Percentiles rank a stretch among this genome's conserved stretches.
These are phyloP conservation scores for Tricholoma terreum DNA, from an alignment of 768 basidiomycete species.

Conservation along the genomic window DNA sequence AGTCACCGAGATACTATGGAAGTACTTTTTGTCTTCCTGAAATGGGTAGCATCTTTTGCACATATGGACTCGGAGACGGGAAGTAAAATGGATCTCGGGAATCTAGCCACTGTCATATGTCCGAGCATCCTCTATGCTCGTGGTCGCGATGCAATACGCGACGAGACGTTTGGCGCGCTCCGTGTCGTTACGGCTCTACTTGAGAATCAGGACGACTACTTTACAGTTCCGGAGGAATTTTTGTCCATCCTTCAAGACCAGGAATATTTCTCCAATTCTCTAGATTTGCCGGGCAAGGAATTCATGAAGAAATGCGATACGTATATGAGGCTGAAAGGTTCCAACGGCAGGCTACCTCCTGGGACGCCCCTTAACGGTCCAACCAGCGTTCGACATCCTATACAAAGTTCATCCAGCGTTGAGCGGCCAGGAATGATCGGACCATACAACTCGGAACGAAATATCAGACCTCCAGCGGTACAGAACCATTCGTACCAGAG, in stretches of 20 bases:
- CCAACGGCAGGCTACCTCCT: slow-evolving; percentile 50
- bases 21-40: slow-evolving; percentile 95
- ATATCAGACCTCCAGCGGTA: slow-evolving; percentile 39
- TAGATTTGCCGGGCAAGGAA: slow-evolving; percentile 92
- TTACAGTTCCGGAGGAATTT: slow-evolving; percentile 91
- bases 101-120: slow-evolving; percentile 94
- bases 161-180: slow-evolving; percentile 91
- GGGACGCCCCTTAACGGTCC: slow-evolving; percentile 34
- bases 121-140: slow-evolving; percentile 96
- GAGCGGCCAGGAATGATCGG: slow-evolving; percentile 47
- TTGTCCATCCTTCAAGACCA: slow-evolving; percentile 83
- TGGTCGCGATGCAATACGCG: slow-evolving; percentile 79
- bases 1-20: slow-evolving; percentile 97
- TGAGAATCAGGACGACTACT: slow-evolving; percentile 94
- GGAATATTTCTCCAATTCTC: slow-evolving; percentile 83
- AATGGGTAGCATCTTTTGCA: slow-evolving; percentile 99
- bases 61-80: slow-evolving; percentile 97
- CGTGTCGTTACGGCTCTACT: slow-evolving; percentile 81
- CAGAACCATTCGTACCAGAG: slow-evolving; percentile 40
- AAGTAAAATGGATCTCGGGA: slow-evolving; percentile 96
- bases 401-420: slow-evolving; percentile 34
- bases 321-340: slow-evolving; percentile 73
- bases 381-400: slow-evolving; percentile 38
- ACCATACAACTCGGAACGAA: slow-evolving; percentile 38
- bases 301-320: slow-evolving; percentile 94